Base-by-base conservation (phyloP, 805 yeast species). In the Lachancea waltii region DNA sequence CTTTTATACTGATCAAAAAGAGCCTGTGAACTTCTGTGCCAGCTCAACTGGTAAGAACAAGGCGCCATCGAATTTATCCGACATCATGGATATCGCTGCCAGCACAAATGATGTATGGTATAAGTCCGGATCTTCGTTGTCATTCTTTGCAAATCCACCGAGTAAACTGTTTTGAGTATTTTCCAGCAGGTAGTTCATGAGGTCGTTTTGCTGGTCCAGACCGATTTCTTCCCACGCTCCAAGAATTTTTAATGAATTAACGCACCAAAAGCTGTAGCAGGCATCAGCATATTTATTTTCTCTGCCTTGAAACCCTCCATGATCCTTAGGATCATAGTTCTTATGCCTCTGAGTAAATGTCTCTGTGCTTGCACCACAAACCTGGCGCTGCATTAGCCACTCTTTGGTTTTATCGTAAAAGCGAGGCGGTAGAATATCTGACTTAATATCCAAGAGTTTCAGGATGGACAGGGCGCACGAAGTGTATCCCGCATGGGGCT, bases 261-360 rank as follows among this genome's bases (percentile, higher is more conserved):
- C 50, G 32, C 76, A 73, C 96, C 96, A 87, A 69, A 86, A 87
- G 5, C 81, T 73, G 53, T 87, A 87, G 63, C 97, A 87, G 0
- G 95, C 81, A 58, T 87, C 97, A 3, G 82, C 82, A 41, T 69
- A 72, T 56, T 87, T 87, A 56, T 85, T 85, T n/a, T 75, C 77
- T 33, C 97, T 67, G 1, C 97, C 97, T 57, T 86, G 85, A 54
- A 84, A 78, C 0, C 90, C 90, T 2, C 96, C 96, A 36, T 62
- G 61, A 51, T 81, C 90, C 2, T 55, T 61, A 0, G 35, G 45
- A 47, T 75, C 79, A 36, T 56, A 61, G 38, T 46, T 57, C 20
- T 63, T 69, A 40, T 68, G 60, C 0, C 50, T 53, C 3, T 45
- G 46, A 41, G 48, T 50, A 1, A 42, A 26, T 9, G 18, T 29